Evolutionary conservation across 495 filamentous ascomycete species (phyloP), one percentile per base, ranked within the genome.

Genomic region (Podospora conica): DNA sequence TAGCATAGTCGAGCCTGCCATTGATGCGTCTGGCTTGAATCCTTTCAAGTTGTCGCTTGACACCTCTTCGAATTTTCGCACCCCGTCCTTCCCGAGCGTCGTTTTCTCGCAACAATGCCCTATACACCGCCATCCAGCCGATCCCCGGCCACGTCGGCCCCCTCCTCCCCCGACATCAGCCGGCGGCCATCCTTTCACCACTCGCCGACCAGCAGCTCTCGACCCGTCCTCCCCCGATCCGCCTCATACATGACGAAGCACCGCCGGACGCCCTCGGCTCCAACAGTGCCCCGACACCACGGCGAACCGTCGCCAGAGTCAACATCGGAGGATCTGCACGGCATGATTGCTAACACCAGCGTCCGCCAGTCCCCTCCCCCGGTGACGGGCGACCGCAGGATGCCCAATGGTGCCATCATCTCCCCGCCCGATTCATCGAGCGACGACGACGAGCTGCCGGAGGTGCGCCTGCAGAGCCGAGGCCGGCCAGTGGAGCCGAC

Each of bases 391-490:
- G 84, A 85, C 31, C 76, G 79, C 23, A 66, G 80, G 53, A 91
- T 96, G 75, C 91, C 92, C 31, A 84, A 86, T 40, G 91, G 89
- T 60, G 92, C 92, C 48, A 82, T 96, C 58, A 88, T 93, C 24
- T 96, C 93, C 3, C 93, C 93, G 22, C 93, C 93, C 0, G 93
- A 97, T 63, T 97, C 94, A 11, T 81, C 83, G 40, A 91, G 91
- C 74, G 95, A 98, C 75, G 93, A 97, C 70, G 95, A 97, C 67
- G 85, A 86, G 9, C 66, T 71, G 40, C 79, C 70, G 63, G 82
- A 77, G 71, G 73, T 74, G 21, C 78, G 81, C 23, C 48, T 18
- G 18, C 60, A 71, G 12, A 53, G 11, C 9, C 69, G 68, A 61
- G 82, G 80, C 40, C 83, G 87, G 65, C 79, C 83, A 54, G 79